Evolutionary conservation across 352 stramenopile genomes (phyloP).

Genomic region (Pythium aquatile): DNA sequence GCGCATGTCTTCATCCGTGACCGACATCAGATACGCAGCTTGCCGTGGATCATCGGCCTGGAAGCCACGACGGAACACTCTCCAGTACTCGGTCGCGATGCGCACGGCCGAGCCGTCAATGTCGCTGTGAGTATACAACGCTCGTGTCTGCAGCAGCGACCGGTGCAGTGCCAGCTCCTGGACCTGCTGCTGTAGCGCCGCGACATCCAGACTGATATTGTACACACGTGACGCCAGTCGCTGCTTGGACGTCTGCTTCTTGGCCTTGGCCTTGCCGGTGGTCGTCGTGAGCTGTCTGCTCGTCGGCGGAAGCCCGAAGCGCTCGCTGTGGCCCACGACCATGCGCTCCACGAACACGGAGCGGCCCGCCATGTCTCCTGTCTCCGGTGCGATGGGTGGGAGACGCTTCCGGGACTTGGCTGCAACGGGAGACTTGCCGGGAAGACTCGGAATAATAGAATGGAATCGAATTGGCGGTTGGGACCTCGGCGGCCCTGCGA

Average conservation of each 20-base stretch:
- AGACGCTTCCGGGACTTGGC: too few relatives aligned
- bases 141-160: conserved; percentile 6
- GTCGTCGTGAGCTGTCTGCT: background rate
- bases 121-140: background rate
- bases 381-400: too few relatives aligned
- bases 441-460: too few relatives aligned
- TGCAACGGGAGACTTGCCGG: too few relatives aligned
- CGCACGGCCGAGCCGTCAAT: background rate
- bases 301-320: background rate
- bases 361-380: too few relatives aligned
- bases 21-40: conserved; percentile 13
- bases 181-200: background rate
- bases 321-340: background rate
- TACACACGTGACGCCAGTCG: background rate
- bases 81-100: background rate
- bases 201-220: background rate
- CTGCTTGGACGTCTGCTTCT: background rate
- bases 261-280: background rate
- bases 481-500: too few relatives aligned
- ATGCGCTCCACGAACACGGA: background rate
- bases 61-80: background rate
- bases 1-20: background rate
- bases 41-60: background rate
- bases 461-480: too few relatives aligned
- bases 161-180: background rate